phyloP scores from a whole-genome alignment of 2,329 filamentous ascomycete genomes.

The Colletotrichum tabaci region DNA sequence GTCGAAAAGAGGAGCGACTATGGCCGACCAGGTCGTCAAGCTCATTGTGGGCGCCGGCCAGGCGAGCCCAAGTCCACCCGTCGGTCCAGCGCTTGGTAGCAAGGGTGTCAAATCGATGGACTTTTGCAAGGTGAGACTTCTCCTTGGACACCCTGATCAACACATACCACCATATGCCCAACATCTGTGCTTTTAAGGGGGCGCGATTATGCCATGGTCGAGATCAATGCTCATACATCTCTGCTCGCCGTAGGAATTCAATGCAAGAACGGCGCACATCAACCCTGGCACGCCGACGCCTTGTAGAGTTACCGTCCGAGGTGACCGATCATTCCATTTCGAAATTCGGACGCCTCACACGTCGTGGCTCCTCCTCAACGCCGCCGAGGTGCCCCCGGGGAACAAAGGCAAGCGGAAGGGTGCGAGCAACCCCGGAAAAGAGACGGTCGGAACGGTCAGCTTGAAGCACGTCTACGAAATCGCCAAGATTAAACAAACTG shows the following conservation, averaged over 20 bases:
- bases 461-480: slow-evolving; percentile 99
- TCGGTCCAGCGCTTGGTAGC: slow-evolving; percentile 94
- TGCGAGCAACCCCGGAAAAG: slow-evolving; percentile 80
- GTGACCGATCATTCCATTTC: slow-evolving; percentile 94
- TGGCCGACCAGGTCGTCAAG: slow-evolving; percentile 86
- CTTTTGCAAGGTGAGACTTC: slow-evolving; percentile 87
- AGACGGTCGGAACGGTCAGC: slow-evolving; percentile 86
- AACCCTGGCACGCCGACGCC: slow-evolving; percentile 87
- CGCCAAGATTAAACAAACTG: slow-evolving; percentile 92
- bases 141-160: slow-evolving; percentile 23
- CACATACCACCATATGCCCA: slow-evolving; percentile 39
- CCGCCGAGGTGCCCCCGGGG: slow-evolving; percentile 79
- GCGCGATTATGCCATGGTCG: slow-evolving; percentile 28
- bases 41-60: slow-evolving; percentile 97
- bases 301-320: slow-evolving; percentile 90
- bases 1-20: slow-evolving; percentile 64
- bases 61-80: slow-evolving; percentile 93
- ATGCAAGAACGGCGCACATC: slow-evolving; percentile 91
- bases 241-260: slow-evolving; percentile 82
- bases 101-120: slow-evolving; percentile 99
- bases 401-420: slow-evolving; percentile 87
- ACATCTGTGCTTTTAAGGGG: slow-evolving; percentile 27
- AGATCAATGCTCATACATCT: slow-evolving; percentile 38
- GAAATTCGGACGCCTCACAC: slow-evolving; percentile 96
- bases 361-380: slow-evolving; percentile 88